These are phyloP conservation scores for Dactylellina parvicollis DNA, from an alignment of 2,329 filamentous ascomycete species.

Conservation along the genomic window DNA sequence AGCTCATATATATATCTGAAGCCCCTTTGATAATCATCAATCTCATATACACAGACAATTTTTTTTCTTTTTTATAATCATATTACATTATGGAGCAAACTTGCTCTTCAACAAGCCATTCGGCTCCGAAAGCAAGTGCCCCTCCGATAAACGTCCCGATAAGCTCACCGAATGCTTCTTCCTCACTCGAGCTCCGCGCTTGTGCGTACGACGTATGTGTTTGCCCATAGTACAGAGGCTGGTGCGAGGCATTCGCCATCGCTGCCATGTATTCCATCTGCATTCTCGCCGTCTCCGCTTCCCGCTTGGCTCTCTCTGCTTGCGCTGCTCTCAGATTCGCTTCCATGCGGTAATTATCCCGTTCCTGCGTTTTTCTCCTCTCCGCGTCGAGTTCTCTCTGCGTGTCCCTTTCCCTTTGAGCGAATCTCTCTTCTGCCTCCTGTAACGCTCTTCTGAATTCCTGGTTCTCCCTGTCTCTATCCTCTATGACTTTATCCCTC, in stretches of 20 bases:
- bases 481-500: not conserved
- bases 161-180: too few relatives aligned
- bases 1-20: too few relatives aligned
- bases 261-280: not conserved
- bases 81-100: constrained; percentile 1
- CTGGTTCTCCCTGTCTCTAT: not conserved
- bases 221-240: not conserved
- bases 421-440: constrained; percentile 3
- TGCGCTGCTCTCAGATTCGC: not conserved
- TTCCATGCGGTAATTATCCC: not conserved
- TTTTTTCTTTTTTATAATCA: not conserved
- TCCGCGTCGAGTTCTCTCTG: too few relatives aligned
- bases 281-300: not conserved
- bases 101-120: not conserved
- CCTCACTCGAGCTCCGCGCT: too few relatives aligned
- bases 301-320: not conserved
- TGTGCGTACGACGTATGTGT: not conserved
- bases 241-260: constrained; percentile 1
- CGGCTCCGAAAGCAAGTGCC: not conserved
- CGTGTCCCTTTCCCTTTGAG: not conserved
- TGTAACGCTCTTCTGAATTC: not conserved
- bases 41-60: not conserved
- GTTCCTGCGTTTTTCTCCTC: not conserved
- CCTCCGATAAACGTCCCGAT: not conserved
- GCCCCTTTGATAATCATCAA: too few relatives aligned